Conservation (phyloP, 192 early-diverging fungal species). For the Umbelopsis ramanniana region DNA sequence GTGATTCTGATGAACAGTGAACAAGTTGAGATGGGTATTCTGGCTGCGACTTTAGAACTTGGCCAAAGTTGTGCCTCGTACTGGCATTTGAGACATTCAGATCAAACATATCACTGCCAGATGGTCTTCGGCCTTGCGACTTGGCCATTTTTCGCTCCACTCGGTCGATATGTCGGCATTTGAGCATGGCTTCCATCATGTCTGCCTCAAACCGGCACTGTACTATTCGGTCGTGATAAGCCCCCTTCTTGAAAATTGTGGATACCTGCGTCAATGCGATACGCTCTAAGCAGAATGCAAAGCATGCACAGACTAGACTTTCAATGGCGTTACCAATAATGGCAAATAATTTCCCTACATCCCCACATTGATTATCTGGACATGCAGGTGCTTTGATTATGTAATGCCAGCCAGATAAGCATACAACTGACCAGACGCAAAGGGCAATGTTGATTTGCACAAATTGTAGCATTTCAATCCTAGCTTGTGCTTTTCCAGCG, state of each 20-base stretch:
- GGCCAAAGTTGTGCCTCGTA: not conserved
- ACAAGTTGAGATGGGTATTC: conserved; percentile 13
- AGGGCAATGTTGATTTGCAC: conserved; percentile 8
- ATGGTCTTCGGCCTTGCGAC: not conserved
- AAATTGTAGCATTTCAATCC: conserved; percentile 9
- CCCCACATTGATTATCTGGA: not conserved
- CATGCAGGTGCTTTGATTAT: not conserved
- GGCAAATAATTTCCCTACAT: not conserved
- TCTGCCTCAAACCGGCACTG: conserved; percentile 3
- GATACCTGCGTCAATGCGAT: not conserved
- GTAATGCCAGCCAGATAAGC: conserved; percentile 11
- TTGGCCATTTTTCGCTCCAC: conserved; percentile 8
- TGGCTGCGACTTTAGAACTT: conserved; percentile 2
- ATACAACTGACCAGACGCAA: conserved; percentile 6
- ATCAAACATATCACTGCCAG: not conserved
- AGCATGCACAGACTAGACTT: conserved; percentile 4
- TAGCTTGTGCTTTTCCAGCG: not conserved
- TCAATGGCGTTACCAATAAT: conserved; percentile 11
- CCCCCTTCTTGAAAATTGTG: conserved; percentile 7
- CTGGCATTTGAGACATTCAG: not conserved
- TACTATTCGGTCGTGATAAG: not conserved
- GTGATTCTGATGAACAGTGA: not conserved
- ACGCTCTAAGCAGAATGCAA: conserved; percentile 6
- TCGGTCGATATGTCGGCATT: conserved; percentile 17
- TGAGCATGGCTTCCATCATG: conserved; percentile 16